Base-by-base conservation (phyloP, 257 asterid genomes). In the Henckelia pumila region DNA sequence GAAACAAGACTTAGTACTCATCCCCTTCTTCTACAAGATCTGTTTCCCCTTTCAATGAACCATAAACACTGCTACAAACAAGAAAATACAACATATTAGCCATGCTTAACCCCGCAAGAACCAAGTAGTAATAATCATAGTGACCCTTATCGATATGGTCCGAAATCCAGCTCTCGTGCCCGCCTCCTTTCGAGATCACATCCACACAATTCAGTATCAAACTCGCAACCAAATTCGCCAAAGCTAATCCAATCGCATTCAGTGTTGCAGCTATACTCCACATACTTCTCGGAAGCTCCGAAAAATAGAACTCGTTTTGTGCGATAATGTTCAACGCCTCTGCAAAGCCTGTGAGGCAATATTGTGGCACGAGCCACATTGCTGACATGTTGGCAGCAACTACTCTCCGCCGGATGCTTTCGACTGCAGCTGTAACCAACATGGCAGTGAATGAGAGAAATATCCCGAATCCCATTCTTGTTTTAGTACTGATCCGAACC, bases 241-340 rank as follows among this genome's bases (percentile, higher is more conserved):
- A 17, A 0, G 80, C 68, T 71, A 58, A 1, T 22, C 88, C 95
- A 3, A 85, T 55, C 6, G 75, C 83, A 19, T 23, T 25, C 4
- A 91, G 66, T 5, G 82, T 62, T 5, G 88, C 44, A 30, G 93
- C 95, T 22, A 91, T 75, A 59, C 96, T 85, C 57, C 95, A 80
- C 96, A 88, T 88, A 56, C 89, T 83, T 53, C 77, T 75, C 0
- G 97, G 95, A 6, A 91, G 66, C 79, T 91, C 95, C 0, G 81
- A 76, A 21, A 78, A 81, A 55, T 80, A 88, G 78, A 88, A 91
- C 71, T 91, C 93, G 7, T 71, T 80, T 56, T 86, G 96, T 0
- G 80, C 89, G 5, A 85, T 75, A 4, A 73, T 83, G 26, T 75
- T 79, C 3, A 83, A 20, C 2, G 85, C 88, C 76, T 80, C 96